A percentile compares a stretch with the other conserved stretches of the same genome.
These are phyloP conservation scores for Pleurotus pulmonarius DNA, from an alignment of 768 basidiomycete species.

Conservation along the genomic window DNA sequence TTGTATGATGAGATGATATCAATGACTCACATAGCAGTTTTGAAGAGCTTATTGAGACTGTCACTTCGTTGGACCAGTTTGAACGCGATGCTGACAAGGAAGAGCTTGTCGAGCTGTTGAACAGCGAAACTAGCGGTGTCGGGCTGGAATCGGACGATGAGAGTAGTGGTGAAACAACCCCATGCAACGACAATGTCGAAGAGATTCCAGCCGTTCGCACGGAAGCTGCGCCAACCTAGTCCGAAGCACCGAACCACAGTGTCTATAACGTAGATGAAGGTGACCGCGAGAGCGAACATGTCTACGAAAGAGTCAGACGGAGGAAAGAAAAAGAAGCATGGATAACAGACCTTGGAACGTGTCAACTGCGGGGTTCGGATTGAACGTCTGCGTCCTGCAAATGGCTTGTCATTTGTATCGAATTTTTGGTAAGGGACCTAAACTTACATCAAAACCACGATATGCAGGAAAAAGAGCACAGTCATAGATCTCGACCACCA, in stretches of 20 bases:
- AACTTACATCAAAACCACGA: constrained; percentile 76
- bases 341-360: constrained; percentile 48
- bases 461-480: constrained; percentile 73
- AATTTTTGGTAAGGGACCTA: background rate
- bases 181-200: constrained; percentile 81
- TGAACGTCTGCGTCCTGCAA: constrained; percentile 77
- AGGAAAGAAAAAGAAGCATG: background rate
- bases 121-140: constrained; percentile 32
- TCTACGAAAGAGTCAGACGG: constrained; percentile 38
- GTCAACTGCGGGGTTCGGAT: constrained; percentile 44
- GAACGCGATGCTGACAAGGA: constrained; percentile 89
- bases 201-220: constrained; percentile 91
- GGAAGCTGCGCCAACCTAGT: constrained; percentile 80
- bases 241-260: constrained; percentile 76
- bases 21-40: constrained; percentile 83
- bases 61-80: constrained; percentile 90
- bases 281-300: constrained; percentile 71
- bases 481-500: constrained; percentile 89
- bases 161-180: constrained; percentile 81
- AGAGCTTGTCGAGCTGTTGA: constrained; percentile 81
- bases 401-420: background rate
- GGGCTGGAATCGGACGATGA: constrained; percentile 58
- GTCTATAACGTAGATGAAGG: constrained; percentile 72
- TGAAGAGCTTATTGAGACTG: constrained; percentile 91
- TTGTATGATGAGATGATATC: constrained; percentile 18